Base-by-base conservation (phyloP, 2,329 filamentous ascomycete species). In the Hyphodiscus sp. region DNA sequence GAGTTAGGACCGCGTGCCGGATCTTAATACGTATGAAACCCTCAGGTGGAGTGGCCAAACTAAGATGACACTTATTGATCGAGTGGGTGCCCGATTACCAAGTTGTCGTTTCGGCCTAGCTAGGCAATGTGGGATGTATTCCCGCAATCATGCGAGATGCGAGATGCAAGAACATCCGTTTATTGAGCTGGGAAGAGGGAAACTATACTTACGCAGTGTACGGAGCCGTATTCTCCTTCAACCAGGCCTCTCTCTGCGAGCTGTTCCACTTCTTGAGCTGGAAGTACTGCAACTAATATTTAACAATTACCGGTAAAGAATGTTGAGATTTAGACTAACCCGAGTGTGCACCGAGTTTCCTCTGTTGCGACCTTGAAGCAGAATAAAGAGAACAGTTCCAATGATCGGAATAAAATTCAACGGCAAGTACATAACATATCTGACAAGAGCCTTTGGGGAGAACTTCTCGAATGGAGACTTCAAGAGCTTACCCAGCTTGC, bases 351-450 rank as follows among this genome's bases (percentile, higher is more conserved):
- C 75, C 20, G 68, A 51, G 10, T 62, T 57, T 20, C 65, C 65
- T 43, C 65, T 54, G 10, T 45, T 47, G 53, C 69, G 70, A 70
- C 86, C 87, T 70, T 96, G 90, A 16, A 95, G 68, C 26, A 87
- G 68, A 33, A 96, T 79, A 69, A 95, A 97, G 4, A 91, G 73
- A 8, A 84, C 74, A 0, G 91, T 96, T 6, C 92, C 92, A 18
- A 96, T 81, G 0, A 96, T 79, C 0, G 92, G 92, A 50, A 97
- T 91, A 67, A 96, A 91, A 73, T 96, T 97, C 56, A 97, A 77
- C 11, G 92, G 91, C 43, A 96, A 76, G 68, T 95, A 94, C 73
- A 96, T 81, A 58, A 65, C 33, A 52, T 67, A 69, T 43, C 89
- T 78, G 41, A 96, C 73, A 45, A 96, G 70, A 8, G 85, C 83